These are phyloP conservation scores for Aspergillus ochraceus DNA, from an alignment of 2,329 filamentous ascomycete genomes.

Conservation along the genomic window DNA sequence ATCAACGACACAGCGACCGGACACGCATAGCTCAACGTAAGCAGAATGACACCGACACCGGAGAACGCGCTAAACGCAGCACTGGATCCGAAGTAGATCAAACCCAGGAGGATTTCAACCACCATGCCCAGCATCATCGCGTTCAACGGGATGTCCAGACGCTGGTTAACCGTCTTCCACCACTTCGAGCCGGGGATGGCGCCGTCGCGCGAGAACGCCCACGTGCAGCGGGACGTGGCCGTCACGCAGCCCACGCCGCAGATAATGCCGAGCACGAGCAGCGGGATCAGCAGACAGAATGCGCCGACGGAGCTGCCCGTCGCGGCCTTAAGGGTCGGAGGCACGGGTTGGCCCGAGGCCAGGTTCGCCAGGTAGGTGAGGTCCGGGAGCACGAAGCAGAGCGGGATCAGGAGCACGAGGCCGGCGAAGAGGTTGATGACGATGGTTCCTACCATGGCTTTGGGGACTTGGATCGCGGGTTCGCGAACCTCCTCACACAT, in stretches of 20 bases:
- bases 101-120: constrained; percentile 69
- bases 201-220: constrained; percentile 71
- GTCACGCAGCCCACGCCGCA: constrained; percentile 71
- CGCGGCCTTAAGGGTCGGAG: constrained; percentile 69
- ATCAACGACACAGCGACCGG: constrained; percentile 65
- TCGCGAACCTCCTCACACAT: constrained; percentile 71
- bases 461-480: constrained; percentile 65
- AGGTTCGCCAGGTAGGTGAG: constrained; percentile 62
- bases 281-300: constrained; percentile 67
- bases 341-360: constrained; percentile 71
- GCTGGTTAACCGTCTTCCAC: constrained; percentile 64
- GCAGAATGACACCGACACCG: constrained; percentile 74
- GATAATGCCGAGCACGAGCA: constrained; percentile 71
- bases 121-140: constrained; percentile 66
- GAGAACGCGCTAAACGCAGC: constrained; percentile 81
- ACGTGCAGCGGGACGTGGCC: constrained; percentile 69
- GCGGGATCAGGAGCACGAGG: constrained; percentile 66
- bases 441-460: constrained; percentile 67
- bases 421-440: constrained; percentile 65
- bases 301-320: constrained; percentile 70
- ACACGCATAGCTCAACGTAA: constrained; percentile 67
- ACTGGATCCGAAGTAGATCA: constrained; percentile 76
- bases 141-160: constrained; percentile 67
- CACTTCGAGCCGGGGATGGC: constrained; percentile 67
- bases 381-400: constrained; percentile 72